These are phyloP conservation scores for Tolypocladium paradoxum DNA, from an alignment of 2,329 filamentous ascomycete species.

Conservation along the genomic window DNA sequence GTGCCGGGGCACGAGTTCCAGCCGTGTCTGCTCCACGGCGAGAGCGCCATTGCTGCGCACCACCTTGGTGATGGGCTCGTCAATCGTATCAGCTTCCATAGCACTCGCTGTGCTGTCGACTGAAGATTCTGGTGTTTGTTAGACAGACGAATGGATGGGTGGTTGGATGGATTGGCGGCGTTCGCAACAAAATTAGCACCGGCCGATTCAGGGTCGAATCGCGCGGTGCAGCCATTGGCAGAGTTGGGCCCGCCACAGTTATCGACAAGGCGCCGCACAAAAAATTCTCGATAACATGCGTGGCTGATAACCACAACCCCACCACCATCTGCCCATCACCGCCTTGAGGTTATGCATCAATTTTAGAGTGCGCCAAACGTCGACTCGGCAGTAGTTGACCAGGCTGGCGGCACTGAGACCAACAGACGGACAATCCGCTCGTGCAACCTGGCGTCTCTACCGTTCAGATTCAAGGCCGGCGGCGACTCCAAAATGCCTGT, in stretches of 20 bases:
- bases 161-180: conserved; percentile 4
- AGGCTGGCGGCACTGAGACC: neutral
- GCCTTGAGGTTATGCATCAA: neutral
- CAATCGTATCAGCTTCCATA: conserved; percentile 28
- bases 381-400: neutral
- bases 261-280: conserved; percentile 27
- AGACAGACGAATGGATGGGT: conserved; percentile 1
- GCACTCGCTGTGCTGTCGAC: conserved; percentile 9
- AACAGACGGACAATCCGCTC: neutral
- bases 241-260: conserved; percentile 4
- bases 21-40: conserved; percentile 35
- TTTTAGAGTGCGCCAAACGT: neutral
- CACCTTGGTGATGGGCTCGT: conserved; percentile 21
- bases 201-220: conserved; percentile 13
- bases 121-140: conserved; percentile 1
- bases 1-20: conserved; percentile 39
- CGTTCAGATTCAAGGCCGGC: conserved; percentile 82
- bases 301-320: conserved; percentile 18
- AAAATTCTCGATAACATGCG: conserved; percentile 23
- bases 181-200: conserved; percentile 21
- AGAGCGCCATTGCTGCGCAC: conserved; percentile 42
- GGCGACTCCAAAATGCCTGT: conserved; percentile 65
- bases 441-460: conserved; percentile 57
- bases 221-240: conserved; percentile 16
- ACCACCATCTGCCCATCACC: conserved; percentile 22